Evolutionary conservation across 73 alveolate genomes (phyloP).

Genomic region (Halteria grandinella): DNA sequence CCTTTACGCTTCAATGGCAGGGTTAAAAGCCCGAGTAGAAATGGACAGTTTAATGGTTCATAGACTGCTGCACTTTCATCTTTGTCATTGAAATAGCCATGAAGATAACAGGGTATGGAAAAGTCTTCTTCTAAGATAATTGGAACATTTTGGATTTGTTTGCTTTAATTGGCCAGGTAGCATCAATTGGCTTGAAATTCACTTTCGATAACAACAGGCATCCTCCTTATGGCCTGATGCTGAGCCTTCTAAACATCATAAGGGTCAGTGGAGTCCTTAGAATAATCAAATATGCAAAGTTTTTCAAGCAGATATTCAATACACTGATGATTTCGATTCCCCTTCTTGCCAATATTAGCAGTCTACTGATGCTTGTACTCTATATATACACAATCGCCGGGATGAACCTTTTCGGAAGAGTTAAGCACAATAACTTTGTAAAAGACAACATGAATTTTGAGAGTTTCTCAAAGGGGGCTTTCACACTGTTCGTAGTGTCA

Average conservation of each 20-base stretch:
- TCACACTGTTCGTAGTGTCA: constrained; percentile 80
- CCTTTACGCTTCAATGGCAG: constrained; percentile 34
- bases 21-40: background rate
- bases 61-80: constrained; percentile 35
- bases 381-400: constrained; percentile 94
- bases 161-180: constrained; percentile 28
- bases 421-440: constrained; percentile 63
- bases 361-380: constrained; percentile 84
- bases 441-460: constrained; percentile 79
- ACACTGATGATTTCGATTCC: constrained; percentile 68
- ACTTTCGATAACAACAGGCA: too few relatives aligned
- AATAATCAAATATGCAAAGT: constrained; percentile 22
- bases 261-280: constrained; percentile 34
- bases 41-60: background rate
- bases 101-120: constrained; percentile 44
- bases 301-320: constrained; percentile 21
- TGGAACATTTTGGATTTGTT: constrained; percentile 53
- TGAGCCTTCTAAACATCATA: constrained; percentile 5
- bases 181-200: constrained; percentile 17
- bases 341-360: constrained; percentile 89
- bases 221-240: too few relatives aligned
- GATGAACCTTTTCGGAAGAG: constrained; percentile 81
- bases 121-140: constrained; percentile 36
- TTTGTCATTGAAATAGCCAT: constrained; percentile 30
- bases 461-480: constrained; percentile 78